These are phyloP conservation scores for Talaromyces nanjingensis DNA, from an alignment of 495 filamentous ascomycete genomes.

Conservation along the genomic window DNA sequence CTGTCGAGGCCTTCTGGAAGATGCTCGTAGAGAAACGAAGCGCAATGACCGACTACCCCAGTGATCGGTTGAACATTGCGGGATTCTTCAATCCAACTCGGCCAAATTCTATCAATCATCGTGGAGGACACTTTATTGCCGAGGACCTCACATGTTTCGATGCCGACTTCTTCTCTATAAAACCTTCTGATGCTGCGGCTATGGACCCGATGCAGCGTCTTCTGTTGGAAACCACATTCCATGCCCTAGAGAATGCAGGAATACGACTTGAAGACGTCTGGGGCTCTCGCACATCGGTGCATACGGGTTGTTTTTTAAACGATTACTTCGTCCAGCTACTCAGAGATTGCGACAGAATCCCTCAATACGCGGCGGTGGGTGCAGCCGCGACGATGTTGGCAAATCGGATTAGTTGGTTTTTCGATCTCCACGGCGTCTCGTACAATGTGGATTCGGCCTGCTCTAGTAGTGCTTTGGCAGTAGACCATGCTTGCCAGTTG, in stretches of 20 bases:
- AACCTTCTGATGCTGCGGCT: slow-evolving; percentile 32
- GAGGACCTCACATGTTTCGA: slow-evolving; percentile 33
- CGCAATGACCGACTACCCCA: slow-evolving; percentile 25
- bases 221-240: slow-evolving; percentile 47
- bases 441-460: slow-evolving; percentile 37
- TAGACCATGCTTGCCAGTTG: slow-evolving; percentile 20
- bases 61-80: neutral
- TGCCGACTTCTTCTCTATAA: slow-evolving; percentile 43
- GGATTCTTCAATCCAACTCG: neutral
- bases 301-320: slow-evolving; percentile 11
- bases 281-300: slow-evolving; percentile 14
- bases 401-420: slow-evolving; percentile 17
- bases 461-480: slow-evolving; percentile 29
- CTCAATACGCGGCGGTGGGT: slow-evolving; percentile 28
- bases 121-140: slow-evolving; percentile 20
- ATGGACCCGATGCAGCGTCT: slow-evolving; percentile 54
- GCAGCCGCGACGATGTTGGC: slow-evolving; percentile 24
- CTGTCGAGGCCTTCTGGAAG: slow-evolving; percentile 10
- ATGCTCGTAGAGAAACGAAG: slow-evolving; percentile 27
- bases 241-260: slow-evolving; percentile 48
- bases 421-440: slow-evolving; percentile 18
- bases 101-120: neutral
- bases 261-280: slow-evolving; percentile 17
- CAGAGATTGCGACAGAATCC: slow-evolving; percentile 19
- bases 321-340: slow-evolving; percentile 28